Evolutionary conservation across 345 rosid species (phyloP), one percentile per base, ranked within the genome.

Genomic region (Bretschneidera sinensis): DNA sequence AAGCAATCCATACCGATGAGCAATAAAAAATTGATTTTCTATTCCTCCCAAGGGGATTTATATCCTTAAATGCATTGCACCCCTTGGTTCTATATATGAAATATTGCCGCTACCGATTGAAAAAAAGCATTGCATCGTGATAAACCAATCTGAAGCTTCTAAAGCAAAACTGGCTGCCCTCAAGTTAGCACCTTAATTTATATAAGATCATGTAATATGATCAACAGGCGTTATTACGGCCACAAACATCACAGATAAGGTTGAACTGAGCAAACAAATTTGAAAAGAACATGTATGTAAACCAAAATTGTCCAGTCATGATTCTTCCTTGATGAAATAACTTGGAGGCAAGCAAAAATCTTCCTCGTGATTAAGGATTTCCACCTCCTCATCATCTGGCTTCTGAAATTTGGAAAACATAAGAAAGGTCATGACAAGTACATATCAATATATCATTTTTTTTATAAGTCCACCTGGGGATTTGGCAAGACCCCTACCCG

Each of bases 321-420:
- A 65, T 71, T 92, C 97, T 66, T 94, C 96, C 80, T 81, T 94
- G 60, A 65, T 86, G 70, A 90, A 94, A 64, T 75, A 94, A 75
- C 85, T 90, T 60, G 76, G 86, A 0, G 99, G 99, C 85, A 94
- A 73, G 72, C 73, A 57, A 71, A 94, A 94, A 51, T 94, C 99
- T 78, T 94, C 95, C 79, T 90, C 96, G 0, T 86, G 96, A 51
- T 77, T 79, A 61, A 90, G 81, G 57, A 90, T 79, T 68, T 85
- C 99, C 35, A 65, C 60, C 55, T 94, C 99, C 52, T 90, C 97
- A 24, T 88, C 95, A 20, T 94, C 99, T 39, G 97, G 82, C 74
- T 94, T 94, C 99, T 94, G 84, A 53, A 58, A 62, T 47, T 53
- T 10, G 24, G 0, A 33, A 24, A 39, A 43, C 34, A 51, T 19